Evolutionary conservation across 805 yeast genomes (phyloP), one percentile per base, ranked within the genome.

Genomic region (Lipomyces spencermartinsiae): DNA sequence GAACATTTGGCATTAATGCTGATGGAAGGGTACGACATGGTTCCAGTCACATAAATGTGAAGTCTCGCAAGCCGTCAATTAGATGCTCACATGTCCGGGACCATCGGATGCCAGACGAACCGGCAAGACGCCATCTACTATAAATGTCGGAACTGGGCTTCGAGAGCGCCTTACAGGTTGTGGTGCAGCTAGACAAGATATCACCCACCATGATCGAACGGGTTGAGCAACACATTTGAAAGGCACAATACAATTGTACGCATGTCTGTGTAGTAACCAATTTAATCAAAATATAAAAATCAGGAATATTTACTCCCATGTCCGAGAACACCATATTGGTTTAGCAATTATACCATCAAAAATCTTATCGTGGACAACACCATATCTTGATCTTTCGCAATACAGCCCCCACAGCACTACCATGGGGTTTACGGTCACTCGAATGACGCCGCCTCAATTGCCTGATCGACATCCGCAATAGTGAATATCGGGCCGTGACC

Each of bases 401-500:
- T 49, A 60, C 58, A 49, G 57, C 4, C 16, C 34, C 9, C 39
- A 29, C 22, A 19, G 7, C 43, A 7, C 8, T 19, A 16, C 19
- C 19, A 25, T 58, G 16, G 6, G 19, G 31, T 37, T 25, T 22
- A 14, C 12, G 16, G 6, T 43, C 8, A 22, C n/a, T 8, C 49
- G 7, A 43, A 43, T 8, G 22, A 16, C 9, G 16, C 22, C 22
- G 49, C 49, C 49, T 64, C 59, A 9, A 67, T 63, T 6, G 64
- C 70, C 6, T 34, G 39, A 16, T 68, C 71, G 33, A 68, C 68
- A 35, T 68, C 71, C 2, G 31, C 6, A 12, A 33, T 12, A 7
- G n/a, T 31, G 46, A 68, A 64, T 6, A 68, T 65, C 9, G 66
- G 71, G 12, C 71, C 71, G n/a, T 61, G 46, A 7, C 66, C 71